phyloP scores from a whole-genome alignment of 768 basidiomycete genomes.

The Lactifluus volemus region DNA sequence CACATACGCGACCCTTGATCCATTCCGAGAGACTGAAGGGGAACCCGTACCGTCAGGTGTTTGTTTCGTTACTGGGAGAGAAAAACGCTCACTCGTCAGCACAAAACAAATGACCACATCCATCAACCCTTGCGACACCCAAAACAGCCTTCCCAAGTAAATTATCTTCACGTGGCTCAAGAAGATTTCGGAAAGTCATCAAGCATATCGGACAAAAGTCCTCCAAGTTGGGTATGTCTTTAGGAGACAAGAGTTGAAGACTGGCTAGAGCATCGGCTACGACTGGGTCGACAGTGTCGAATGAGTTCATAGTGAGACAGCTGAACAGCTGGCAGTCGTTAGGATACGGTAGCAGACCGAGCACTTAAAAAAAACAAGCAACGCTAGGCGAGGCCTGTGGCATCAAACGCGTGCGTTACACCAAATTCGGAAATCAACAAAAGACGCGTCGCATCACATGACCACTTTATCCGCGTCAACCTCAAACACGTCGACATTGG shows the following conservation, averaged over 20 bases:
- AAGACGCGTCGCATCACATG: conserved; percentile 19
- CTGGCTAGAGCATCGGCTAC: conserved; percentile 5
- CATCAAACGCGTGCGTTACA: too few species aligned
- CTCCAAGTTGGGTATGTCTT: conserved; percentile 25
- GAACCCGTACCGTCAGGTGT: neutral
- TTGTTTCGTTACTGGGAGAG: neutral
- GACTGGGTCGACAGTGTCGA: neutral
- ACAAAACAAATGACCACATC: conserved; percentile 64
- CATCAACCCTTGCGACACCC: conserved; percentile 49
- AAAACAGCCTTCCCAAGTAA: conserved; percentile 18
- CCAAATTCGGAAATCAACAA: conserved; percentile 14
- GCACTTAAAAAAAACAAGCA: neutral
- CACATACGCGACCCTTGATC: conserved; percentile 47
- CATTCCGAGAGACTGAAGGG: conserved; percentile 49
- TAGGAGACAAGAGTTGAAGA: conserved; percentile 3
- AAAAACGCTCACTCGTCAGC: conserved; percentile 43
- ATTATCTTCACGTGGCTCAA: conserved; percentile 23
- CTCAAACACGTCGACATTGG: neutral
- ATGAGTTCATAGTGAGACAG: neutral
- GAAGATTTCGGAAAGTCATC: conserved; percentile 38
- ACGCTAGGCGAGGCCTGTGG: neutral
- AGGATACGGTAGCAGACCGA: neutral
- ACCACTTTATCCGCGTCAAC: neutral
- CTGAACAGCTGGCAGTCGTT: neutral
- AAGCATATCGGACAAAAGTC: conserved; percentile 65